Conservation (phyloP, 208 protist genomes). For the Porcisia hertigi region DNA sequence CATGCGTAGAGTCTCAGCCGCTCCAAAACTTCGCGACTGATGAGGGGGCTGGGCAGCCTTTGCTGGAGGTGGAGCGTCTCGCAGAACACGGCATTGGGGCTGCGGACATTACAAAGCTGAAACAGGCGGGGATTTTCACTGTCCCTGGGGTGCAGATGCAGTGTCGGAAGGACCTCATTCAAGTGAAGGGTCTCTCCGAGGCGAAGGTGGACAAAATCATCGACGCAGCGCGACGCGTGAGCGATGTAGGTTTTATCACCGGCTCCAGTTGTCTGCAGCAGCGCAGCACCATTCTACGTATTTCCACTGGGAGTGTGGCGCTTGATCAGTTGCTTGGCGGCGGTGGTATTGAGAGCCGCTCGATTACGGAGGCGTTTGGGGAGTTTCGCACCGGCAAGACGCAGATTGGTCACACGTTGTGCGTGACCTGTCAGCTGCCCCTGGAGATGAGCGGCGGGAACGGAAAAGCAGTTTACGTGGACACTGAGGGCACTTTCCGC, state of each 20-base stretch:
- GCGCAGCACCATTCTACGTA: conserved; percentile 82
- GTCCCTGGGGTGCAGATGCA: conserved; percentile 92
- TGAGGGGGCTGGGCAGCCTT: conserved; percentile 38
- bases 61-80: conserved; percentile 89
- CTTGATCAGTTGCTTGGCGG: conserved; percentile 96
- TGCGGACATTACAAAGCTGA: conserved; percentile 90
- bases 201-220: conserved; percentile 98
- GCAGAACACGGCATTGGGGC: conserved; percentile 89
- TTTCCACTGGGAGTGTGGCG: conserved; percentile 94
- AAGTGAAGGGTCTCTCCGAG: conserved; percentile 98
- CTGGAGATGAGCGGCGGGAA: conserved; percentile 90
- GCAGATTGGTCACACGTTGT: conserved; percentile 98
- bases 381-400: conserved; percentile 99
- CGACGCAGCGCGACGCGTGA: conserved; percentile 93
- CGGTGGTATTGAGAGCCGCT: conserved; percentile 95
- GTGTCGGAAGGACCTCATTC: conserved; percentile 86
- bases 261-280: conserved; percentile 87
- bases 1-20: conserved; percentile 16
- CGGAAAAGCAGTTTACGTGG: conserved; percentile 96
- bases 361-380: conserved; percentile 98
- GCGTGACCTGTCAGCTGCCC: conserved; percentile 97
- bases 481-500: conserved; percentile 99
- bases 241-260: conserved; percentile 87
- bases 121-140: conserved; percentile 90
- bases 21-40: conserved; percentile 22